These are phyloP conservation scores for Apocynum venetum DNA, from an alignment of 257 asterid genomes.

Conservation along the genomic window DNA sequence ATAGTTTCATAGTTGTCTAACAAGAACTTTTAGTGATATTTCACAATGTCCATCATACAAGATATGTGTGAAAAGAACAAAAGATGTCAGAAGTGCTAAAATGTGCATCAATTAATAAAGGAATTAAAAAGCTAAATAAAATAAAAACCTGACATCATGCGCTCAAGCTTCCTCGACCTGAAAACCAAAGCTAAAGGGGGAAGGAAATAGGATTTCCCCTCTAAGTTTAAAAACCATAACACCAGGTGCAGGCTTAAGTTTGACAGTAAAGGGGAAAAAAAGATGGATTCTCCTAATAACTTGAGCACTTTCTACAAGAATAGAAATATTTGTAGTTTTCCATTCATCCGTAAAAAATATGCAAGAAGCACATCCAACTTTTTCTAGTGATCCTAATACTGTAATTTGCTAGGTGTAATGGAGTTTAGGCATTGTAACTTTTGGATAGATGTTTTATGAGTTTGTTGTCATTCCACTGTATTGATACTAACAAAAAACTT, in stretches of 20 bases:
- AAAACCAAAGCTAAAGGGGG: background rate
- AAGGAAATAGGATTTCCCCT: background rate
- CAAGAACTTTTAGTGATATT: background rate
- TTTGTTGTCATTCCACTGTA: background rate
- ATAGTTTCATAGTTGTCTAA: background rate
- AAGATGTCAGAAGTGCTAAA: background rate
- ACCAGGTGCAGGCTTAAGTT: background rate
- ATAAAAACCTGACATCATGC: background rate
- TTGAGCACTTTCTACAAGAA: background rate
- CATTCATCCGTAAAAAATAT: background rate
- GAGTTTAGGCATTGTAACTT: background rate
- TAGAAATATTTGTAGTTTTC: background rate
- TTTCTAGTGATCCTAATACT: background rate
- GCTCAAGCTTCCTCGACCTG: background rate
- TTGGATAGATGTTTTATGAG: background rate
- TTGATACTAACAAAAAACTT: background rate
- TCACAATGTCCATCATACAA: background rate
- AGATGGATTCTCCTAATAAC: background rate
- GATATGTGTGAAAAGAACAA: background rate
- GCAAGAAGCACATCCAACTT: background rate
- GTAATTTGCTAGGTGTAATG: background rate
- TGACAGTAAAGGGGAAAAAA: background rate
- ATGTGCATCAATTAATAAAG: background rate
- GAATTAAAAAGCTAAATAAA: background rate
- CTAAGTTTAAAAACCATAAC: background rate